Evolutionary conservation across 805 yeast genomes (phyloP).

Genomic region (Metschnikowia bowlesiae): DNA sequence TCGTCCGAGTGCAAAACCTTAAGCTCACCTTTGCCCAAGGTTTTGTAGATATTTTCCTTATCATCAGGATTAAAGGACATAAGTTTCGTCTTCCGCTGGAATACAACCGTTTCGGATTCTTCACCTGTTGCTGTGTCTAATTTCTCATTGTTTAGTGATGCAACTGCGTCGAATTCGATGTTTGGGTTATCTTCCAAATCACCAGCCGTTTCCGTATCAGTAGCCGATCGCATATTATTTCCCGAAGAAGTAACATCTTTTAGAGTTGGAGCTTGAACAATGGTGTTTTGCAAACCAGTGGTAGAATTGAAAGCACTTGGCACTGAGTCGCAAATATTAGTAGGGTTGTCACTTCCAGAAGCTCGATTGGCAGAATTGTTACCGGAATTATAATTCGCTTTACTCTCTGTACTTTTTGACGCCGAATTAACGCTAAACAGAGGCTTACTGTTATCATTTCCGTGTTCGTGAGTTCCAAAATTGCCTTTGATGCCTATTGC

Average conservation of each 20-base stretch:
- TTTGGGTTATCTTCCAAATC: slow-evolving; percentile 39
- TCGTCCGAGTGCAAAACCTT: slow-evolving; percentile 61
- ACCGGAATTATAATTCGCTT: not conserved
- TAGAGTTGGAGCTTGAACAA: not conserved
- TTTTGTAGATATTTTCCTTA: slow-evolving; percentile 47
- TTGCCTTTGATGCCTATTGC: not conserved
- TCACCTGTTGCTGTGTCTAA: slow-evolving; percentile 62
- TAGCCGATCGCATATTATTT: not conserved
- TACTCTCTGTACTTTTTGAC: not conserved
- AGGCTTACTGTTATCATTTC: not conserved
- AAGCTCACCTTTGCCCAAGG: slow-evolving; percentile 78
- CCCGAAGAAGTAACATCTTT: not conserved
- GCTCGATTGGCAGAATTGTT: not conserved
- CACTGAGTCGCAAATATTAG: not conserved
- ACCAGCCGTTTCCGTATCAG: not conserved
- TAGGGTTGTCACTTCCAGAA: not conserved
- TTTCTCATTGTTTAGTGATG: slow-evolving; percentile 37
- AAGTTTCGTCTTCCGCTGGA: slow-evolving; percentile 67
- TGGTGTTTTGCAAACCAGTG: slow-evolving; percentile 1
- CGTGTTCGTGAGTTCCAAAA: not conserved
- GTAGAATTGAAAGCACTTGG: not conserved
- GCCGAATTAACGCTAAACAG: not conserved
- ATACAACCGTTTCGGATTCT: slow-evolving; percentile 66
- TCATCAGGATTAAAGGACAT: slow-evolving; percentile 54
- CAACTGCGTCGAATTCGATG: slow-evolving; percentile 39